A percentile compares a stretch with the other conserved stretches of the same genome.
Evolutionary conservation across 352 stramenopile species (phyloP).

Genomic region (Pythium pectinolyticum): DNA sequence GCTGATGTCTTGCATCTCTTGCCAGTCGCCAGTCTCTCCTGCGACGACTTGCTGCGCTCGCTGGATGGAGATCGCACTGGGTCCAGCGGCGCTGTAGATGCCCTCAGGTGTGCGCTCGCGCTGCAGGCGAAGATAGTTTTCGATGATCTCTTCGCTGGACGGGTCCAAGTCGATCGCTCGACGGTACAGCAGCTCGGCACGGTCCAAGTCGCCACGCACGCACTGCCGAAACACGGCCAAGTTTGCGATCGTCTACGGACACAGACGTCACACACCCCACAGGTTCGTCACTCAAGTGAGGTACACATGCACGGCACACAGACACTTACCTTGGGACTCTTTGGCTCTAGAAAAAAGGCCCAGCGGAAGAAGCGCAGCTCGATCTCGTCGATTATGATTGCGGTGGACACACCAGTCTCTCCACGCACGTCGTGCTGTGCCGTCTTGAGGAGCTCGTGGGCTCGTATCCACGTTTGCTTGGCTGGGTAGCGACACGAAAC

Average conservation of each 20-base stretch:
- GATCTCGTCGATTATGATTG: conserved; percentile 36
- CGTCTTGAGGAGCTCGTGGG: conserved; percentile 36
- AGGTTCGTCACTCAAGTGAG: background rate
- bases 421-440: conserved; percentile 22
- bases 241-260: conserved; percentile 49
- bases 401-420: too few relatives aligned
- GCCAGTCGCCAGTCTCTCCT: conserved; percentile 29
- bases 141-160: conserved; percentile 45
- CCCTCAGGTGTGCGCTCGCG: conserved; percentile 49
- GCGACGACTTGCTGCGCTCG: conserved; percentile 36
- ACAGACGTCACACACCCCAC: background rate
- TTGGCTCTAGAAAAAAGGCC: conserved; percentile 58
- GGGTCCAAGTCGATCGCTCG: conserved; percentile 57
- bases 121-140: conserved; percentile 63
- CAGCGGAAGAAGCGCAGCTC: conserved; percentile 66
- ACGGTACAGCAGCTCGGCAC: conserved; percentile 63
- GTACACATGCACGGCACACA: background rate
- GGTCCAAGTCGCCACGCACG: conserved; percentile 58
- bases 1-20: conserved; percentile 45
- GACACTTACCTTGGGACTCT: conserved; percentile 43
- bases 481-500: conserved; percentile 62
- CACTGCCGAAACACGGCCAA: conserved; percentile 67
- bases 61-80: conserved; percentile 46
- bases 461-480: conserved; percentile 52
- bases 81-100: conserved; percentile 49